phyloP scores from a whole-genome alignment of 192 early-diverging fungal genomes.

The Backusella mclennaniae region DNA sequence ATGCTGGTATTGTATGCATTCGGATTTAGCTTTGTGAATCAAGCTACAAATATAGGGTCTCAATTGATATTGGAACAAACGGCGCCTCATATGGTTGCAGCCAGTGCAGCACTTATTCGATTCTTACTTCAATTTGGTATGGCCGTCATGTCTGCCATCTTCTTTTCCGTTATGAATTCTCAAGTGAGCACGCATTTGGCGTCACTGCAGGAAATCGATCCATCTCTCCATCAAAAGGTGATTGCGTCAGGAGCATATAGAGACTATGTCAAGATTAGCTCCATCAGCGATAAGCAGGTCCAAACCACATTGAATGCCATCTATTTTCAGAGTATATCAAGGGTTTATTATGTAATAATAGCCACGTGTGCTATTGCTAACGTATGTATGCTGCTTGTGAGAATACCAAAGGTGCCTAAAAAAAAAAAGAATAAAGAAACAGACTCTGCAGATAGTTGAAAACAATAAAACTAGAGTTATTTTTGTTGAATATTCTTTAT shows the following conservation, averaged over 20 bases:
- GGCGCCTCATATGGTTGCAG: not conserved
- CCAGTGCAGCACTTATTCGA: not conserved
- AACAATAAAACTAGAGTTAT: too few relatives aligned
- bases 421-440: not conserved
- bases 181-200: not conserved
- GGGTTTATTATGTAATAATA: not conserved
- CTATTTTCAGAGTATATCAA: not conserved
- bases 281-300: not conserved
- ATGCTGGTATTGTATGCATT: not conserved
- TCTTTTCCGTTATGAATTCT: not conserved
- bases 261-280: not conserved
- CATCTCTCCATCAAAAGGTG: not conserved
- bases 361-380: not conserved
- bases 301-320: not conserved
- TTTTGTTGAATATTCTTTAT: too few relatives aligned
- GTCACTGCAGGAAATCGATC: not conserved
- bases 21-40: not conserved
- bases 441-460: not conserved
- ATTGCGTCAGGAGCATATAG: not conserved
- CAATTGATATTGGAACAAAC: not conserved
- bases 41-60: not conserved
- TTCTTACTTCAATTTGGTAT: not conserved
- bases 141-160: not conserved
- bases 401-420: not conserved
- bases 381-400: not conserved